Conservation (phyloP, 78 protist species). For the Dictyostelium brefeldianum region DNA sequence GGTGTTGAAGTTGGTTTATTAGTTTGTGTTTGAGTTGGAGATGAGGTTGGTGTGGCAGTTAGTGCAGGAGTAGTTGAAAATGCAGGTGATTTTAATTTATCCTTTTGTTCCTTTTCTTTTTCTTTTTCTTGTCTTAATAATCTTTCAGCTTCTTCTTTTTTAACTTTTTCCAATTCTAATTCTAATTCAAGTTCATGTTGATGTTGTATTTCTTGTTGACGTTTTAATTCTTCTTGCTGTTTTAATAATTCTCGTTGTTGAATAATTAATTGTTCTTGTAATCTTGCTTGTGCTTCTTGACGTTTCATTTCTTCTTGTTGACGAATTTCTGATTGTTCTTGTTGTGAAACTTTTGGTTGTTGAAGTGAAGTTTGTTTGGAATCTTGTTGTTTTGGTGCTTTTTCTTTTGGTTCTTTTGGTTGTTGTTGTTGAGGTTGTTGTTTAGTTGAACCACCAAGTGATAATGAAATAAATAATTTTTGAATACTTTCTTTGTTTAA, state of each 20-base stretch:
- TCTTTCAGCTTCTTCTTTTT: background rate
- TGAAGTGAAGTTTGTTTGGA: background rate
- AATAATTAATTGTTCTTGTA: background rate
- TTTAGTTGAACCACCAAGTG: background rate
- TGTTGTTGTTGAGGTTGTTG: background rate
- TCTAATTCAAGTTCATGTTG: background rate
- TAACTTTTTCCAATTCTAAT: background rate
- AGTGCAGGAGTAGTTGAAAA: background rate
- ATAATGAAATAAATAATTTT: conserved; percentile 3
- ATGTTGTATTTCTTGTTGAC: background rate
- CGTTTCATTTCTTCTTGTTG: background rate
- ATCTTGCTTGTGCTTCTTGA: background rate
- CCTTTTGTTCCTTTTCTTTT: background rate
- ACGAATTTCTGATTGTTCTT: background rate
- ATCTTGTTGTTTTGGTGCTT: background rate
- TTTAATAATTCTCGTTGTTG: too few relatives aligned
- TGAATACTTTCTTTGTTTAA: background rate
- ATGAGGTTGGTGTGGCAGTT: background rate
- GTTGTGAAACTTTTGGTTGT: background rate
- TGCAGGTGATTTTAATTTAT: background rate
- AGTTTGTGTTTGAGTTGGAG: background rate
- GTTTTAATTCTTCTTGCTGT: background rate
- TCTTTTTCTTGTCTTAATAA: background rate
- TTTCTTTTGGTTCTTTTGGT: background rate
- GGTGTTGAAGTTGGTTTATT: too few relatives aligned